These are phyloP conservation scores for Metarhizium humberi DNA, from an alignment of 2,329 filamentous ascomycete genomes.

Conservation along the genomic window DNA sequence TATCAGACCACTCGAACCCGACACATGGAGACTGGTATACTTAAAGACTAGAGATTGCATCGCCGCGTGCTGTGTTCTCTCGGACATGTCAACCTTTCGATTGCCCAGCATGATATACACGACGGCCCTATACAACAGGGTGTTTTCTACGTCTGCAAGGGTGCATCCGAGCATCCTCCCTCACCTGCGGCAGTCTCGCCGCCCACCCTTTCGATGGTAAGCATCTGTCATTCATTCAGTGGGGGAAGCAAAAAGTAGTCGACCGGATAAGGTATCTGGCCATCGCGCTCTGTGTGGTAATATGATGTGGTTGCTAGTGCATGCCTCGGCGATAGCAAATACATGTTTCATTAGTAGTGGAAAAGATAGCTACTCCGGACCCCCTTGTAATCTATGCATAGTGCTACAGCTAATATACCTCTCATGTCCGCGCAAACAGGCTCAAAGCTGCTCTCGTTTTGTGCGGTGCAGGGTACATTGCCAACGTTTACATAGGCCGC, in stretches of 20 bases:
- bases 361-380: neutral
- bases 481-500: conserved; percentile 22
- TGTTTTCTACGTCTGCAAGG: conserved; percentile 24
- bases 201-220: conserved; percentile 23
- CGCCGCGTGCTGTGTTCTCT: neutral
- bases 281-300: neutral
- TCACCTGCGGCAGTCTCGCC: conserved; percentile 19
- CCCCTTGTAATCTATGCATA: neutral
- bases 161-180: conserved; percentile 24
- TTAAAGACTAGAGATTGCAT: too few species aligned
- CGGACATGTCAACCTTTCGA: neutral
- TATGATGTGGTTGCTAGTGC: too few species aligned
- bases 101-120: neutral
- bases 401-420: conserved; percentile 1
- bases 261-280: neutral
- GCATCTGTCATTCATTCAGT: conserved; percentile 4
- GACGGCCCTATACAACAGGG: conserved; percentile 9
- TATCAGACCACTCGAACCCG: too few species aligned
- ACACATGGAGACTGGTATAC: too few species aligned
- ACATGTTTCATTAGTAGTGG: neutral
- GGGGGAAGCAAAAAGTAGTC: neutral
- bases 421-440: neutral
- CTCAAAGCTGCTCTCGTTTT: conserved; percentile 17
- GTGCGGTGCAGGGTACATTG: conserved; percentile 24
- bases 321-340: too few species aligned